A percentile compares a stretch with the other conserved stretches of the same genome.
phyloP scores from a whole-genome alignment of 192 early-diverging fungal species.

The Umbelopsis vinacea region DNA sequence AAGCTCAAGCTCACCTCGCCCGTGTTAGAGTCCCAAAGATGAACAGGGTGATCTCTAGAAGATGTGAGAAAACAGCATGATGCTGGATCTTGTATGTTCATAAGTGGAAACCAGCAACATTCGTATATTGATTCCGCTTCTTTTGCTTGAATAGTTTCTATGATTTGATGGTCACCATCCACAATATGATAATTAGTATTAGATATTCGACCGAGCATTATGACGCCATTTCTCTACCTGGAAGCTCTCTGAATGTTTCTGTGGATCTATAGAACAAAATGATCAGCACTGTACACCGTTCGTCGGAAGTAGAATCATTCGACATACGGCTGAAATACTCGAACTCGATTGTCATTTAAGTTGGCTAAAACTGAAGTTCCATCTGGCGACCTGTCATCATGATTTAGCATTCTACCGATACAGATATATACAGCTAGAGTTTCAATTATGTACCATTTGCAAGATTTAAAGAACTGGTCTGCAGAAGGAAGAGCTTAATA shows the following conservation, averaged over 20 bases:
- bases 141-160: conserved; percentile 3
- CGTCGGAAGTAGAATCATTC: neutral
- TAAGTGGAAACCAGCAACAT: conserved; percentile 65
- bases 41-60: conserved; percentile 77
- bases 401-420: neutral
- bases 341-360: conserved; percentile 62
- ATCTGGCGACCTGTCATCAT: conserved; percentile 65
- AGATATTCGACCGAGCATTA: too few species aligned
- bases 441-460: conserved; percentile 56
- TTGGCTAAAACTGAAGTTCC: conserved; percentile 65
- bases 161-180: conserved; percentile 10
- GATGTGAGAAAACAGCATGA: conserved; percentile 67
- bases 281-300: neutral
- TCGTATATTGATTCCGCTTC: conserved; percentile 65
- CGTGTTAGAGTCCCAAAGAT: conserved; percentile 72
- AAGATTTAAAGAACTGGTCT: conserved; percentile 64
- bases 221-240: neutral
- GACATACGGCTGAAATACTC: conserved; percentile 60
- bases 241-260: conserved; percentile 7
- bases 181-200: conserved; percentile 22
- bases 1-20: conserved; percentile 48
- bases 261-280: conserved; percentile 22
- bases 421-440: neutral
- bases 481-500: neutral
- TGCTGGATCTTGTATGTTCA: conserved; percentile 60